Evolutionary conservation across 768 basidiomycete species (phyloP), one percentile per base, ranked within the genome.

Genomic region (Cubamyces lactineus): DNA sequence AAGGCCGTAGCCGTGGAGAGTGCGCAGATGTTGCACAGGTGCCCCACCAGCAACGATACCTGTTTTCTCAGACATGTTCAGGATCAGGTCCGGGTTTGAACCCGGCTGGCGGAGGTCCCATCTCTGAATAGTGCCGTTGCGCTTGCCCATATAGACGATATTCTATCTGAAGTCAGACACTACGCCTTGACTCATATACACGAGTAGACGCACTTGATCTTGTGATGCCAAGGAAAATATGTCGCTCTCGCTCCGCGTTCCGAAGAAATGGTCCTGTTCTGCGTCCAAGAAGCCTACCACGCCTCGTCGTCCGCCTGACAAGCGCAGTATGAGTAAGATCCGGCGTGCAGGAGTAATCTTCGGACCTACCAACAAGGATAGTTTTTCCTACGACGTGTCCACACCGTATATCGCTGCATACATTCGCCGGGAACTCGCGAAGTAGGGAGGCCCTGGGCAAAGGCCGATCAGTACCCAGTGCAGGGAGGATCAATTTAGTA

Each of bases 1-100:
- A 16, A 92, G 74, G 65, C 83, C 80, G 62, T 79, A 74, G 16
- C 85, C 83, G 16, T 75, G 74, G 6, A 88, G 63, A 19, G 79
- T 68, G 42, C 78, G 78, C 17, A 91, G 73, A 63, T 84, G 81
- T 2, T 84, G 76, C 7, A 90, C 79, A 0, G 88, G 83, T 48
- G 78, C 80, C 15, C 48, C 43, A 5, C 47, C 42, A 4, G 41
- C 43, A n/a, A 24, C 16, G 19, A 9, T 13, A 2, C 15, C 34
- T 6, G 34, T 1, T 13, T 53, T 55, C 38, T 42, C 12, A 2
- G 63, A 50, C 58, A 64, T 64, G 38, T 59, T 60, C 9, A 64
- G 50, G 47, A 50, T 23, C 15, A 38, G 24, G 39, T 57, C 59
- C 1, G 64, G 59, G 21, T 23, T 24, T 17, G 34, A 24, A 3